Evolutionary conservation across 192 early-diverging fungal genomes (phyloP).

Genomic region (Umbelopsis sp.): DNA sequence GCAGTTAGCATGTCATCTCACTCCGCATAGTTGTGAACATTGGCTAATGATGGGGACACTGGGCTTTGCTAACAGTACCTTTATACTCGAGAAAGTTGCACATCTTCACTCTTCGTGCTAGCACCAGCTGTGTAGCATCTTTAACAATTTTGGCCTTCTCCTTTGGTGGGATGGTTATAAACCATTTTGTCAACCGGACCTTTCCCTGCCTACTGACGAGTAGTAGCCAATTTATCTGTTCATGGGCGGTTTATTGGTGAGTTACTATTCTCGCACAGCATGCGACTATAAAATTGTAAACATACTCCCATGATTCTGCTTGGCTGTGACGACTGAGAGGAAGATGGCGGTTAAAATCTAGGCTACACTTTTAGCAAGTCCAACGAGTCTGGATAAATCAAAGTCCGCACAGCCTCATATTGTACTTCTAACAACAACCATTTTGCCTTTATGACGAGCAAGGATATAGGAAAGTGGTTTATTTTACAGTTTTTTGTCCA

Average conservation of each 20-base stretch:
- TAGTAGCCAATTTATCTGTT: constrained; percentile 74
- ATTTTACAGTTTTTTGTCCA: too few relatives aligned
- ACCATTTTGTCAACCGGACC: constrained; percentile 83
- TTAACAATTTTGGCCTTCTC: constrained; percentile 95
- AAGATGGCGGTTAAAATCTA: background rate
- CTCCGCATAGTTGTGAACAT: background rate
- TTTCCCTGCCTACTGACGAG: constrained; percentile 85
- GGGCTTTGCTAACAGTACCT: constrained; percentile 43
- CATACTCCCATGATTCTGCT: background rate
- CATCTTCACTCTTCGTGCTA: constrained; percentile 89
- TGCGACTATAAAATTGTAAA: background rate
- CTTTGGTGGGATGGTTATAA: constrained; percentile 74
- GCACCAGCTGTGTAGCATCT: constrained; percentile 89
- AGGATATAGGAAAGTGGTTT: too few relatives aligned
- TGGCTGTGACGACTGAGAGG: background rate
- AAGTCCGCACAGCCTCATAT: background rate
- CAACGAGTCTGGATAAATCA: background rate
- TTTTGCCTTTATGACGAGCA: too few relatives aligned
- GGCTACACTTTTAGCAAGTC: background rate
- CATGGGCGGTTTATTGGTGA: background rate
- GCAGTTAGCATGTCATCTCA: background rate
- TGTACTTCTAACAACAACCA: too few relatives aligned
- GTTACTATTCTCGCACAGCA: background rate
- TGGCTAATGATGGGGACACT: background rate
- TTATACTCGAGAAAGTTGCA: constrained; percentile 99